Evolutionary conservation across 2,329 filamentous ascomycete species (phyloP), one percentile per base, ranked within the genome.

Genomic region (Dothistroma pini): DNA sequence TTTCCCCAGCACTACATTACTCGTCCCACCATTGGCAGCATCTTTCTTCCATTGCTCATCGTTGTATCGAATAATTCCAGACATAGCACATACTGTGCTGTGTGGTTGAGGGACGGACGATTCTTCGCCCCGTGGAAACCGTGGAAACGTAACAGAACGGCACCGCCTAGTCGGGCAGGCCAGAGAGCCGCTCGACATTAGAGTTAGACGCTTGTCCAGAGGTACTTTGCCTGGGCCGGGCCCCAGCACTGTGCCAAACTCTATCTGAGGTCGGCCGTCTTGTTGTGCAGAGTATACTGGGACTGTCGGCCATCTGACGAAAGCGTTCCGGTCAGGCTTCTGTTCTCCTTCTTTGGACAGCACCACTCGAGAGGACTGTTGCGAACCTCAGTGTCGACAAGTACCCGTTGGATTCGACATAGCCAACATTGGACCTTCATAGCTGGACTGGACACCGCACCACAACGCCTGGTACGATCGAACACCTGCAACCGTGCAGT

Each of bases 291-390:
- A 31, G 51, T 19, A 12, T n/a, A 29, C 49, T 35, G 51, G 51
- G 29, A 21, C 47, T 54, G 59, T 47, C 60, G 61, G 60, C 62
- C 63, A 68, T 63, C 66, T 68, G 66, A 68, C 66, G 66, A 66
- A 63, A 62, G 49, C 61, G 54, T 53, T 58, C 58, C 51, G 52
- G 19, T 53, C 58, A 59, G 62, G 29, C 58, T 61, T 25, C 54
- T 35, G 14, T 21, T 11, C 53, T 38, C 2, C 34, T 31, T 41
- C 38, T 55, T 44, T 32, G 31, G 16, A 53, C 12, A 35, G 19
- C 12, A 32, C 31, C 10, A 32, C 35, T 14, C n/a, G 35, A 12
- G 52, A 14, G 31, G 31, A 38, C 34, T 34, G 32, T 58, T 48
- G 34, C 49, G 31, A 47, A 19, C 50, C 55, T 54, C 41, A 38